Conservation (phyloP, 768 basidiomycete genomes). For the Xerocomellus intermedius region DNA sequence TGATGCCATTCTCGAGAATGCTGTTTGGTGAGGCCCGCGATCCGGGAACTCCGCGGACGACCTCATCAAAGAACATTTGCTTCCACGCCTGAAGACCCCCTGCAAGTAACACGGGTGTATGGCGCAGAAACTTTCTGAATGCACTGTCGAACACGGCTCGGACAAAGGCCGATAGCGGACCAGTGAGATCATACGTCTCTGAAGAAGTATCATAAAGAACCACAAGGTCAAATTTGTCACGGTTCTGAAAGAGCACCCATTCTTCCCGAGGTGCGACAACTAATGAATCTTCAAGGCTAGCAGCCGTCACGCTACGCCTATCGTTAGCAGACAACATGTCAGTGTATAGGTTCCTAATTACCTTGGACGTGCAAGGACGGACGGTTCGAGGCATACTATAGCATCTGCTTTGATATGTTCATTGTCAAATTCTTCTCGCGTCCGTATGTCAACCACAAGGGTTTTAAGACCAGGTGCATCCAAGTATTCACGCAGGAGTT, state of each 20-base stretch:
- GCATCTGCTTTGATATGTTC: conserved; percentile 69
- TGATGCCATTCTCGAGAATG: conserved; percentile 26
- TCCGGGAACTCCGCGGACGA: conserved; percentile 27
- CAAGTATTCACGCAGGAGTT: conserved; percentile 58
- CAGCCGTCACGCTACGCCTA: conserved; percentile 55
- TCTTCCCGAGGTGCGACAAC: conserved; percentile 69
- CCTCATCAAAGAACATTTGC: conserved; percentile 47
- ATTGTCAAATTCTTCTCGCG: conserved; percentile 69
- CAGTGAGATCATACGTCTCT: conserved; percentile 46
- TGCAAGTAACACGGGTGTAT: conserved; percentile 77
- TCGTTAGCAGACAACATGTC: conserved; percentile 9
- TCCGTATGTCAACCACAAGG: conserved; percentile 81
- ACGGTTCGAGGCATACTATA: conserved; percentile 84
- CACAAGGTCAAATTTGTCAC: conserved; percentile 86
- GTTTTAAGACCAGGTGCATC: conserved; percentile 50
- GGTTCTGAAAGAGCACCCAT: conserved; percentile 71
- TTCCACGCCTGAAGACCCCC: conserved; percentile 88
- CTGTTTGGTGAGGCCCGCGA: conserved; percentile 15
- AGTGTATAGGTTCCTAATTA: conserved; percentile 35
- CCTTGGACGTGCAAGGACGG: conserved; percentile 66
- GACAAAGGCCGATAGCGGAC: conserved; percentile 59
- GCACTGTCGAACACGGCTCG: conserved; percentile 71
- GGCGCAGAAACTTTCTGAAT: conserved; percentile 66
- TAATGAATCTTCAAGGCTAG: conserved; percentile 72
- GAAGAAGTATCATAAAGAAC: conserved; percentile 78